Base-by-base conservation (phyloP, 495 filamentous ascomycete genomes). In the Penicillium dipodomyicola region DNA sequence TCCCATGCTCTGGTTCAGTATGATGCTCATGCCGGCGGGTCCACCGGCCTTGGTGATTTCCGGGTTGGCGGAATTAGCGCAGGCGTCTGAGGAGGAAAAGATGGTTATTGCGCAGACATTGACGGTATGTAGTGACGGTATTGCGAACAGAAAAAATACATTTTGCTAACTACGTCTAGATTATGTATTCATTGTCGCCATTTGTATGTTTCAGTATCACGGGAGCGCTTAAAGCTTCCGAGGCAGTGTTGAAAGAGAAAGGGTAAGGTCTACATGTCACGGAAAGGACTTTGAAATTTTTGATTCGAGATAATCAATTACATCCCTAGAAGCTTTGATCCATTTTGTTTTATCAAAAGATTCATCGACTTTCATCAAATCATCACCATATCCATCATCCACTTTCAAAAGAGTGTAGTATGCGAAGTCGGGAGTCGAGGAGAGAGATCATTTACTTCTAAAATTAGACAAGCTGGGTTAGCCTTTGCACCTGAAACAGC, bases 11-110 rank as follows among this genome's bases (percentile, higher is more conserved):
- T 91, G 85, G 85, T 92, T 91, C 63, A 72, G 73, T 9, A 39
- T 91, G 78, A 91, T 90, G 86, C 63, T 91, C 22, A 91, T 91
- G 84, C 87, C 89, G 0, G 77, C 79, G 2, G 88, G 89, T 10
- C 35, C 35, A n/a, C 82, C 84, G 2, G 86, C 87, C 0, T 81
- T 90, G 80, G 87, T 86, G 54, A 68, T 90, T 15, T 82, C 84
- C 17, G 82, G 84, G 1, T 67, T 91, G 49, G 79, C 87, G 3
- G 87, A 91, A 56, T 77, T 91, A 14, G 15, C 35, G 35, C 35
- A 39, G 35, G 35, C 35, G 6, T 39, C 35, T 17, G 35, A 39
- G 35, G 2, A 9, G 15, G 81, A 85, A 58, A 89, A 89, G 72
- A 82, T 87, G 72, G 77, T 78, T 27, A 87, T 91, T 70, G 82